phyloP scores from a whole-genome alignment of 768 basidiomycete species.

The Trametes villosa region DNA sequence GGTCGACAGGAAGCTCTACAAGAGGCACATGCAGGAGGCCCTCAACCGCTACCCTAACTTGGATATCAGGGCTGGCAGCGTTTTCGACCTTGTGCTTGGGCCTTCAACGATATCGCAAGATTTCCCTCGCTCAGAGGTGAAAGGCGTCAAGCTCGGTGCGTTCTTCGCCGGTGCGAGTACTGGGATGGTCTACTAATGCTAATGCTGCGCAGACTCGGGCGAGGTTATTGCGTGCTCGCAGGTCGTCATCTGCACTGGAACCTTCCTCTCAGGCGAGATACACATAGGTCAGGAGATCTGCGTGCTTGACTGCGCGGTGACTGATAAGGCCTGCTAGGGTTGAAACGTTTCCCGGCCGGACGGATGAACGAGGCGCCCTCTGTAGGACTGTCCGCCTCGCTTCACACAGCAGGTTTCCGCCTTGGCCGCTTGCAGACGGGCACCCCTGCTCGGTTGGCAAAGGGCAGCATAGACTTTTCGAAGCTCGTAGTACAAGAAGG shows the following conservation, averaged over 20 bases:
- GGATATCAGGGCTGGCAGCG: conserved; percentile 70
- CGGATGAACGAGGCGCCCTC: conserved; percentile 74
- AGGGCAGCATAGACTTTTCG: conserved; percentile 69
- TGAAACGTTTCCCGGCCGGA: conserved; percentile 78
- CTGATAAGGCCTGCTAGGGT: conserved; percentile 44
- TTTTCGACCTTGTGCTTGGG: conserved; percentile 78
- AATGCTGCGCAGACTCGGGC: conserved; percentile 69
- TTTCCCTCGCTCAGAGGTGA: conserved; percentile 33
- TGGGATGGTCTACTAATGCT: neutral
- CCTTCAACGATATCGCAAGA: conserved; percentile 37
- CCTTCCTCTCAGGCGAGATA: conserved; percentile 89
- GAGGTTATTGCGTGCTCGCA: conserved; percentile 76
- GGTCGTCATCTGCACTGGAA: conserved; percentile 90
- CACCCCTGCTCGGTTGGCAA: conserved; percentile 81
- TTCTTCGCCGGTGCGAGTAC: neutral
- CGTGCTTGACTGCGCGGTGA: neutral
- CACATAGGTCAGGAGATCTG: conserved; percentile 65
- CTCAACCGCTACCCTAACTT: conserved; percentile 71
- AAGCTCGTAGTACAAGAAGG: conserved; percentile 67
- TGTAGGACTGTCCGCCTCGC: conserved; percentile 74
- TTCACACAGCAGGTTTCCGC: conserved; percentile 75
- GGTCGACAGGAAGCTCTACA: conserved; percentile 85
- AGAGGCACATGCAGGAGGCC: conserved; percentile 75
- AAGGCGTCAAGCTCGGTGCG: conserved; percentile 71
- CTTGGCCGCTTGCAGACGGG: conserved; percentile 86